These are phyloP conservation scores for Pezicula rhizophila DNA, from an alignment of 2,329 filamentous ascomycete species.

Conservation along the genomic window DNA sequence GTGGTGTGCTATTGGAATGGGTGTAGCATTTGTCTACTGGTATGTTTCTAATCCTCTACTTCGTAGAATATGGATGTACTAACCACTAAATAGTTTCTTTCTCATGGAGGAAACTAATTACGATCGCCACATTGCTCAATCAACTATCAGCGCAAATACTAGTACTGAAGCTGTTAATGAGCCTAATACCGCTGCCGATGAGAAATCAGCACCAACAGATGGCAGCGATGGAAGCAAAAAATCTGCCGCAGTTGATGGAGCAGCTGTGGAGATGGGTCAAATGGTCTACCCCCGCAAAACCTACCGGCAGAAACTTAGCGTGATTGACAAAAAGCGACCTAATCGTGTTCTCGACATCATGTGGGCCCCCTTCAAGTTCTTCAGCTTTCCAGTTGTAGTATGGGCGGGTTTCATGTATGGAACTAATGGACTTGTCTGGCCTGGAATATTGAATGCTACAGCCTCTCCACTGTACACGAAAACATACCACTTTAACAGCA, in stretches of 20 bases:
- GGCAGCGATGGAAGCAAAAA: neutral
- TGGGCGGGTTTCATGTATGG: slow-evolving; percentile 30
- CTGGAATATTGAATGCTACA: slow-evolving; percentile 28
- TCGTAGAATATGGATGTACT: too few relatives aligned
- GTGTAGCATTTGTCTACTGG: slow-evolving; percentile 38
- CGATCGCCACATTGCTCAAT: slow-evolving; percentile 9
- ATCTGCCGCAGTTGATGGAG: neutral
- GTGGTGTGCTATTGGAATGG: slow-evolving; percentile 45
- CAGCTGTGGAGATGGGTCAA: slow-evolving; percentile 22
- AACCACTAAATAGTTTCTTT: slow-evolving; percentile 36
- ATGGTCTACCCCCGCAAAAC: slow-evolving; percentile 31
- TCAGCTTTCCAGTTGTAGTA: slow-evolving; percentile 27
- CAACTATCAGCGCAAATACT: slow-evolving; percentile 3
- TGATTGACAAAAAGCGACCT: slow-evolving; percentile 35
- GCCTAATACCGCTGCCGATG: slow-evolving; percentile 29
- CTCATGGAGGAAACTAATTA: slow-evolving; percentile 51
- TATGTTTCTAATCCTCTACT: too few relatives aligned
- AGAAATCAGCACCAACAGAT: slow-evolving; percentile 21
- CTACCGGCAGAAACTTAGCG: slow-evolving; percentile 35
- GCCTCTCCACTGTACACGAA: slow-evolving; percentile 23
- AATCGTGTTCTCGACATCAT: slow-evolving; percentile 34
- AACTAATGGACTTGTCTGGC: slow-evolving; percentile 28
- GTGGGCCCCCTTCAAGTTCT: slow-evolving; percentile 26
- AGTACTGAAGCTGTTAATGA: slow-evolving; percentile 6
- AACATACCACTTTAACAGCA: slow-evolving; percentile 27